A percentile compares a stretch with the other conserved stretches of the same genome.
Conservation (phyloP, 2,329 filamentous ascomycete genomes). For the Pseudovirgaria hyperparasitica region DNA sequence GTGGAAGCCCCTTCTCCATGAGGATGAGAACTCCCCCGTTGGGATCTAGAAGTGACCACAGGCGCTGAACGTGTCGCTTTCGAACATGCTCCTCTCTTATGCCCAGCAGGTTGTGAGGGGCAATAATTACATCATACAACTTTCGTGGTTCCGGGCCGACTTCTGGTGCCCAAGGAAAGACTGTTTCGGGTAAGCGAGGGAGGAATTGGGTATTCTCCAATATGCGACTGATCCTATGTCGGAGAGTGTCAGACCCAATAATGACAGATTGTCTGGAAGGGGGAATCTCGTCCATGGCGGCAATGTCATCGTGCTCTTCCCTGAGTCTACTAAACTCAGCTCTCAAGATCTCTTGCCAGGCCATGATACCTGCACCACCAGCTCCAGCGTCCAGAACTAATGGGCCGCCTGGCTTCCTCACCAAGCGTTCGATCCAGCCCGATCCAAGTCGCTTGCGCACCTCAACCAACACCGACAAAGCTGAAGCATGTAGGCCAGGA, state of each 20-base stretch:
- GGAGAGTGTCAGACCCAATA: constrained; percentile 60
- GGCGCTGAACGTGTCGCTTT: constrained; percentile 68
- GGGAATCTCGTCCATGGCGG: constrained; percentile 24
- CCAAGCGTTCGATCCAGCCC: constrained; percentile 53
- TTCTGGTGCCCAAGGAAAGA: constrained; percentile 44
- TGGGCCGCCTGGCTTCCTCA: constrained; percentile 43
- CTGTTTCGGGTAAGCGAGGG: constrained; percentile 77
- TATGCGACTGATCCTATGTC: constrained; percentile 61
- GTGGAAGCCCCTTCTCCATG: constrained; percentile 80
- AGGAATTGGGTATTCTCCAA: constrained; percentile 86
- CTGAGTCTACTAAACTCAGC: constrained; percentile 69
- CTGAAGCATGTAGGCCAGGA: constrained; percentile 57
- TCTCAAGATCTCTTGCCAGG: constrained; percentile 64
- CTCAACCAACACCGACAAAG: constrained; percentile 57
- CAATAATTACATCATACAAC: constrained; percentile 79
- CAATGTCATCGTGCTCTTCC: constrained; percentile 18
- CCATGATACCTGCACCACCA: constrained; percentile 59
- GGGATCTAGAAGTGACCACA: constrained; percentile 77
- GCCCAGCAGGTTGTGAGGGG: constrained; percentile 69
- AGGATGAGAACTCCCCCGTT: constrained; percentile 78
- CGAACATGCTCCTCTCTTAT: constrained; percentile 64
- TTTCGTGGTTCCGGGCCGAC: constrained; percentile 44
- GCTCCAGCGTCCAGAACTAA: constrained; percentile 63
- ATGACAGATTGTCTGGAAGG: constrained; percentile 70
- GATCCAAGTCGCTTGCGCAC: constrained; percentile 59